These are phyloP conservation scores for Polyplosphaeria fusca DNA, from an alignment of 495 filamentous ascomycete genomes.

Conservation along the genomic window DNA sequence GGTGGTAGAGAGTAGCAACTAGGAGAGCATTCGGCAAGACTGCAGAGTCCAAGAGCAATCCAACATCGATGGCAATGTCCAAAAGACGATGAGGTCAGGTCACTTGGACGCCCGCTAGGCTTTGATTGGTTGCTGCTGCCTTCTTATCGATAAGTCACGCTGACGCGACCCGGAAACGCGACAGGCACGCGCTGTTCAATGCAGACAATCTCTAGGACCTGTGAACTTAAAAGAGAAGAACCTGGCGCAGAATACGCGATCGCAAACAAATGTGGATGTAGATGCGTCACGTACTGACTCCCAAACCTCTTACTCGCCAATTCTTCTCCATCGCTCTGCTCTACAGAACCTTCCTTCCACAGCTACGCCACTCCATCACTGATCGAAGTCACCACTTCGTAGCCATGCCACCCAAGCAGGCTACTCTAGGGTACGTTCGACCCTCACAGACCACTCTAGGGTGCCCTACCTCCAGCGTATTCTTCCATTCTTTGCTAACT, in stretches of 20 bases:
- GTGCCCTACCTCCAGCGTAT: slow-evolving; percentile 46
- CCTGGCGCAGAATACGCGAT: too few species aligned
- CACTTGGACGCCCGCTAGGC: background rate
- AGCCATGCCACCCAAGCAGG: slow-evolving; percentile 61
- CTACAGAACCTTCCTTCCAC: too few species aligned
- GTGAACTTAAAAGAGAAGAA: too few species aligned
- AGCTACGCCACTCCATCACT: too few species aligned
- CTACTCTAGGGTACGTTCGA: slow-evolving; percentile 90
- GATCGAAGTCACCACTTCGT: slow-evolving; percentile 8
- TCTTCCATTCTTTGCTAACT: slow-evolving; percentile 7
- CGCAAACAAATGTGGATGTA: too few species aligned
- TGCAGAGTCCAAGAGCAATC: too few species aligned
- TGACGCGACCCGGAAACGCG: background rate
- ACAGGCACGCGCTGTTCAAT: background rate
- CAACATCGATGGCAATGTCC: background rate
- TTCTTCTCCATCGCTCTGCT: too few species aligned
- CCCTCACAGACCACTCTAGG: slow-evolving; percentile 75
- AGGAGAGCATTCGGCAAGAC: too few species aligned
- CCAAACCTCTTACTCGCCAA: too few species aligned
- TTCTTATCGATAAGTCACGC: background rate
- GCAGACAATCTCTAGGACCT: too few species aligned
- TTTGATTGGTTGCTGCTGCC: background rate
- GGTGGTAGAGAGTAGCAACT: too few species aligned
- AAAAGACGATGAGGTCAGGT: background rate
- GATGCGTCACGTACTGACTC: too few species aligned